Percentiles rank a stretch among this genome's conserved stretches.
These are phyloP conservation scores for Xylariaceae sp. DNA, from an alignment of 2,329 filamentous ascomycete species.

Conservation along the genomic window DNA sequence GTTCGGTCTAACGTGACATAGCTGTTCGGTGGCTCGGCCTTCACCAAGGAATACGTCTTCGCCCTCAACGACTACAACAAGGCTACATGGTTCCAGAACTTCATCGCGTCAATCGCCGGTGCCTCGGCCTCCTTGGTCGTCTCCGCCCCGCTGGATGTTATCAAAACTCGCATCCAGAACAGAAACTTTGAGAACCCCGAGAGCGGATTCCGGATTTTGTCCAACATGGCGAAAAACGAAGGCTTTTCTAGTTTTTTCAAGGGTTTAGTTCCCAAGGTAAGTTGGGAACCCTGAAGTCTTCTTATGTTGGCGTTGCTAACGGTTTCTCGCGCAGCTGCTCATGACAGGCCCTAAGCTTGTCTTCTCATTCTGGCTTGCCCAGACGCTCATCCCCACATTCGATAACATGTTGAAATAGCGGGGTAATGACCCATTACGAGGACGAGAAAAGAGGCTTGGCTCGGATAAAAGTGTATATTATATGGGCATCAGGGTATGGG, in stretches of 20 bases:
- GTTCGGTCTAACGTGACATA: conserved; percentile 37
- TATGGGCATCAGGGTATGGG: conserved; percentile 13
- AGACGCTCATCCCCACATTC: conserved; percentile 95
- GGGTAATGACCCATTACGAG: background rate
- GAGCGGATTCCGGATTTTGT: conserved; percentile 84
- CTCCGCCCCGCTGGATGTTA: conserved; percentile 92
- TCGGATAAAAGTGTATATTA: conserved; percentile 14
- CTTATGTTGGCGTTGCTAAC: conserved; percentile 11
- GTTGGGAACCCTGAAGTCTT: conserved; percentile 17
- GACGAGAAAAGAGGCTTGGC: background rate
- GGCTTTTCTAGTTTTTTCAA: conserved; percentile 91
- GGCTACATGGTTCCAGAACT: conserved; percentile 93
- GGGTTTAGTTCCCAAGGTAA: conserved; percentile 84
- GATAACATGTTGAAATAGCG: conserved; percentile 45
- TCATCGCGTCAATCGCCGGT: conserved; percentile 90
- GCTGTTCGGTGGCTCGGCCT: conserved; percentile 96
- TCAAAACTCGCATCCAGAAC: conserved; percentile 98
- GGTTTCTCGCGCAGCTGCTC: conserved; percentile 57
- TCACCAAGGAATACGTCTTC: conserved; percentile 96
- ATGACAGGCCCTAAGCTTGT: conserved; percentile 99
- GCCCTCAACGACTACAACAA: conserved; percentile 90
- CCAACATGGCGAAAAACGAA: conserved; percentile 91
- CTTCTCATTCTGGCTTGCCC: conserved; percentile 99
- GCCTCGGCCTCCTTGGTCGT: conserved; percentile 93
- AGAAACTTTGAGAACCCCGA: conserved; percentile 98